phyloP scores from a whole-genome alignment of 768 basidiomycete species.

The Amanita subjunquillea region DNA sequence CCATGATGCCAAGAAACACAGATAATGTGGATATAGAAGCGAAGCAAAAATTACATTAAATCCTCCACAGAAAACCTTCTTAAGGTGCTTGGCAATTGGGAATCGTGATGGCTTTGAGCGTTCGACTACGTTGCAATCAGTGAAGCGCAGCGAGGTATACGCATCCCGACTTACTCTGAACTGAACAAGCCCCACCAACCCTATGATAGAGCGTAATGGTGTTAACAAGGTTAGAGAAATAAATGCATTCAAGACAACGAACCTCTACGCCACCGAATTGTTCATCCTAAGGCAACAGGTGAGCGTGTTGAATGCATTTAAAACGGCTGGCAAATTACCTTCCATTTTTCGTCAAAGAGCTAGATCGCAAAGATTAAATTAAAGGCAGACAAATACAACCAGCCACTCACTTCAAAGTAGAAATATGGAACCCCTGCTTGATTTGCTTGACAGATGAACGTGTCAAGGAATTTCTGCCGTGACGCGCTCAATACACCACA shows the following conservation, averaged over 20 bases:
- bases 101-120: slow-evolving; percentile 61
- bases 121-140: slow-evolving; percentile 33
- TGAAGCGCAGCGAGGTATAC: neutral
- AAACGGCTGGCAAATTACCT: slow-evolving; percentile 29
- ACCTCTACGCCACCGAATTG: slow-evolving; percentile 73
- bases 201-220: slow-evolving; percentile 8
- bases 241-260: neutral
- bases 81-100: slow-evolving; percentile 43
- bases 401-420: slow-evolving; percentile 59
- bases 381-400: neutral
- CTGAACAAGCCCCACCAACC: slow-evolving; percentile 42
- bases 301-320: neutral
- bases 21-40: neutral
- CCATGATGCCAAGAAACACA: too few relatives aligned
- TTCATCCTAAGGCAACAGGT: slow-evolving; percentile 25
- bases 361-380: slow-evolving; percentile 15
- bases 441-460: slow-evolving; percentile 84
- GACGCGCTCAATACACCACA: slow-evolving; percentile 5
- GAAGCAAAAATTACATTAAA: neutral
- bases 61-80: neutral
- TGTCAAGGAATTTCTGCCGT: slow-evolving; percentile 68
- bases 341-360: slow-evolving; percentile 78
- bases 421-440: slow-evolving; percentile 76
- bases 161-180: slow-evolving; percentile 21
- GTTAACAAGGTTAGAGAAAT: neutral